These are phyloP conservation scores for Kuraishia floccosa DNA, from an alignment of 805 yeast species.

Conservation along the genomic window DNA sequence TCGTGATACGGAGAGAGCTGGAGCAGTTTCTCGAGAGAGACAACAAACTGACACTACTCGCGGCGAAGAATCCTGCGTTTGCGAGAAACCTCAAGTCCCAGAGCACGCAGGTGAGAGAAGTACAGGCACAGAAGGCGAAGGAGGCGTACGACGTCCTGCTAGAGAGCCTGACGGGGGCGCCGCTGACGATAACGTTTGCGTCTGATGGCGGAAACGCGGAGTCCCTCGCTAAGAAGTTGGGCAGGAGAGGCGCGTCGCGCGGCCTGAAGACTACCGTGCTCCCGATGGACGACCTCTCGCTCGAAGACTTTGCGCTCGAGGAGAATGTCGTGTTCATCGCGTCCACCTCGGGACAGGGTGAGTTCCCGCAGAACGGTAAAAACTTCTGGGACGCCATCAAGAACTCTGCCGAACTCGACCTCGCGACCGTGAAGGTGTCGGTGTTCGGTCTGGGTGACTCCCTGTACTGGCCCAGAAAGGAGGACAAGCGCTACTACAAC, in stretches of 20 bases:
- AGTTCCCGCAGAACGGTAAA: constrained; percentile 76
- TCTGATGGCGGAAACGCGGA: constrained; percentile 91
- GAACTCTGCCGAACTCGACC: constrained; percentile 49
- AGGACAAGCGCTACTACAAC: constrained; percentile 88
- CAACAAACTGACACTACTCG: constrained; percentile 71
- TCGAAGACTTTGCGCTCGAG: constrained; percentile 66
- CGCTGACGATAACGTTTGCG: constrained; percentile 75
- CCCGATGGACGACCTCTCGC: constrained; percentile 61
- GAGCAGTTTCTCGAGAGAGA: constrained; percentile 80
- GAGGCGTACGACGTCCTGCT: constrained; percentile 67
- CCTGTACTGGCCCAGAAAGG: constrained; percentile 94
- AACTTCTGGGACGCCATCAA: constrained; percentile 65
- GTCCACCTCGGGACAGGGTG: constrained; percentile 83
- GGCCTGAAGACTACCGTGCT: constrained; percentile 59
- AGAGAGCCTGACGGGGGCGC: constrained; percentile 89
- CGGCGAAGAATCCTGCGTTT: constrained; percentile 60
- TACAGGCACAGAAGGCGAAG: constrained; percentile 59
- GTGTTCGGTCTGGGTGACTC: constrained; percentile 77
- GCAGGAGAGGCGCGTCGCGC: constrained; percentile 68
- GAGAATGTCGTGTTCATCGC: constrained; percentile 58
- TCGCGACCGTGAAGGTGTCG: constrained; percentile 42
- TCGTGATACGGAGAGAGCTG: constrained; percentile 65
- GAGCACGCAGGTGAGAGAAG: constrained; percentile 47
- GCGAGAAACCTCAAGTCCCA: constrained; percentile 61
- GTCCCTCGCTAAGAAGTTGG: constrained; percentile 66